Evolutionary conservation across 73 alveolate genomes (phyloP), one percentile per base, ranked within the genome.

Genomic region (Tetrahymena elliotti): DNA sequence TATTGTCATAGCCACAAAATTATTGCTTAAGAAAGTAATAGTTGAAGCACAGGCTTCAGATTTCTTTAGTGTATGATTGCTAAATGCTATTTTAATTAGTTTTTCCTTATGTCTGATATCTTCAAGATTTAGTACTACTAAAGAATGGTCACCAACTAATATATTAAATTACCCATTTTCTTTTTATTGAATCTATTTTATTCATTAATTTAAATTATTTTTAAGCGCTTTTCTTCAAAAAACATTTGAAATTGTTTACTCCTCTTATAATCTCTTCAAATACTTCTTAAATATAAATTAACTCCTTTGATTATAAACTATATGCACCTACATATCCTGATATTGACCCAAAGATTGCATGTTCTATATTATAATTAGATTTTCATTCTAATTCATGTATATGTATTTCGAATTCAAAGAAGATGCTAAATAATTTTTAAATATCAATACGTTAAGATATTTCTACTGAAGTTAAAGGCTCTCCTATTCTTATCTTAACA

Each of bases 381-480:
- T 31, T 36, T 31, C 41, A 33, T 88, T 38, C 38, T 94, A 84
- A 11, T 31, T 38, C 84, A 27, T 31, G 36, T 68, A 68, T 7
- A 47, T 68, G 10, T 31, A 27, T 2, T 53, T 6, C 11, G 3
- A 22, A 68, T 68, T 11, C 1, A 68, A 52, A 52, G 4, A 18
- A 18, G 12, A n/a, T n/a, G n/a, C n/a, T n/a, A n/a, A n/a, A n/a
- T n/a, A n/a, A 27, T 68, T 68, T 68, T 22, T 24, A 7, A 53
- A 15, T n/a, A 68, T n/a, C 6, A 4, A 22, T 31, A 68, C 88
- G n/a, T 68, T 68, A 68, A 4, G 88, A 68, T 68, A 68, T 18
- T 31, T 94, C 96, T 34, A 94, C 52, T 31, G 95, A 95, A 16
- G 96, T 94, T 37, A 94, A n/a, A 12, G 96, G 96, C 38, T 94